Evolutionary conservation across 192 early-diverging fungal genomes (phyloP).

Genomic region (Backusella macrospora): DNA sequence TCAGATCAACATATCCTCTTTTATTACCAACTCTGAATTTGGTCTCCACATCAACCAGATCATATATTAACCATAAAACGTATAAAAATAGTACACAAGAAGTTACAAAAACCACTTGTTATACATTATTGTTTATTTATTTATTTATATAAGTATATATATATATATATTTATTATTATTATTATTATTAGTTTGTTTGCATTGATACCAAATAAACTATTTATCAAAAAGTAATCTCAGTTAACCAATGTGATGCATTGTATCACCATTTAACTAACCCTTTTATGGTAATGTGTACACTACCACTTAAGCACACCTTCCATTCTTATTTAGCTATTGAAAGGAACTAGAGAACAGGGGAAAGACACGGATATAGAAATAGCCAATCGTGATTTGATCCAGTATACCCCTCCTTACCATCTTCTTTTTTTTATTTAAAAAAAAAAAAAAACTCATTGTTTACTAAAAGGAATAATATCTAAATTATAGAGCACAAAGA

Average conservation of each 20-base stretch:
- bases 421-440: neutral
- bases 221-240: neutral
- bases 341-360: neutral
- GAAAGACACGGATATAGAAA: neutral
- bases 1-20: neutral
- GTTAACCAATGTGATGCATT: constrained; percentile 14
- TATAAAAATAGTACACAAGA: neutral
- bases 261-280: neutral
- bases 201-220: constrained; percentile 4
- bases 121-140: neutral
- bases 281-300: neutral
- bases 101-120: neutral
- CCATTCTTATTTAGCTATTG: constrained; percentile 3
- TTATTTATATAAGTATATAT: too few relatives aligned
- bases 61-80: neutral
- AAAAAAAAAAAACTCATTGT: neutral
- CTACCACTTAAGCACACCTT: neutral
- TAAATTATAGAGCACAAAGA: too few relatives aligned
- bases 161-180: neutral
- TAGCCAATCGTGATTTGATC: neutral
- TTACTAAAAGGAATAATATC: too few relatives aligned
- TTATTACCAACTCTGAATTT: neutral
- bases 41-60: neutral
- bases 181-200: neutral
- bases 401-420: neutral